Base-by-base conservation (phyloP, 1,284 basidiomycete species). In the Malassezia slooffiae region DNA sequence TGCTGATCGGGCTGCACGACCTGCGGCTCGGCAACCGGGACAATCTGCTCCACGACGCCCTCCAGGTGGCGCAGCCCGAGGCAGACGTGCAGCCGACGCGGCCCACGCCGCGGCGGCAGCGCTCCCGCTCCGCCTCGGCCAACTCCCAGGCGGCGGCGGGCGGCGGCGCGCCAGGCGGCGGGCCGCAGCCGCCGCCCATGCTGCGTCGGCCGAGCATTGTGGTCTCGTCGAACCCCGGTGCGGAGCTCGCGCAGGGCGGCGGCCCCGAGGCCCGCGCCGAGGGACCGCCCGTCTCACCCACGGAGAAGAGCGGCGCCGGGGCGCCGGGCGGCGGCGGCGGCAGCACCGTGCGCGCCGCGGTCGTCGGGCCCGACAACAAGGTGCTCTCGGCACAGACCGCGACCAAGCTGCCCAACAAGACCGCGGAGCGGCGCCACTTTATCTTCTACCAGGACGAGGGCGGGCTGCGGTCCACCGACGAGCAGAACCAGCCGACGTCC, bases 361-460 rank as follows among this genome's bases (percentile, higher is more conserved):
- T 91, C 67, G 81, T 86, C 12, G 75, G 79, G 28, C 83, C 84
- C 2, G 86, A 90, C 63, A 81, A 83, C 0, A 81, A 87, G 63
- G 76, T 78, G 4, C 75, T 89, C 23, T 79, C 77, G 3, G 68
- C 73, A 0, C 74, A 73, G 13, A 74, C 75, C 15, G 74, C 76
- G 4, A 73, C 81, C 36, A 76, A 80, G 54, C 73, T 90, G 11
- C 85, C 85, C 0, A 71, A 73, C 22, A 76, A 77, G 36, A 77
- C 80, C 50, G 47, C 74, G 34, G 87, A 93, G 60, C 77, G 85
- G 19, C 77, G 81, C 35, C 79, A 87, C 53, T 89, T 91, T 69
- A 70, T 93, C 27, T 97, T 96, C 72, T 96, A 95, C 67, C 86
- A 91, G 64, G 89, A 97, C 66, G 93, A 97, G 63, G 90, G 90